phyloP scores from a whole-genome alignment of 2,329 filamentous ascomycete species.

The Magnaporthiopsis rhizophila region DNA sequence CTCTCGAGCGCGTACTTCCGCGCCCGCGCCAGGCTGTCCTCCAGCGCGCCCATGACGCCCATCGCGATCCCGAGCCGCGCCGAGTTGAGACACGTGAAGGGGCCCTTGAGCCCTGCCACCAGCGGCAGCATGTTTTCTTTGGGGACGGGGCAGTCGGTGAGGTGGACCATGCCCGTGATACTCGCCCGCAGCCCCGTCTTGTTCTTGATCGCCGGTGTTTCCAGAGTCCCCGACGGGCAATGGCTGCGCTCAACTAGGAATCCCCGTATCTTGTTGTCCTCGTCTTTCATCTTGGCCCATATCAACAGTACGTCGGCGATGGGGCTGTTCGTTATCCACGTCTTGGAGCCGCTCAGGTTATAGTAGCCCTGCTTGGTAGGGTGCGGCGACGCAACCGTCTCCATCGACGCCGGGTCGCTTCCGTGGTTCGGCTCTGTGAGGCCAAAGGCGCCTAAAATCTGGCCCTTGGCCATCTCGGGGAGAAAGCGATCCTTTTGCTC shows the following conservation, averaged over 20 bases:
- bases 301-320: slow-evolving; percentile 75
- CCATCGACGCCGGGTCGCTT: slow-evolving; percentile 79
- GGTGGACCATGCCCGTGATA: slow-evolving; percentile 95
- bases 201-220: slow-evolving; percentile 87
- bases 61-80: slow-evolving; percentile 90
- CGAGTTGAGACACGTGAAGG: slow-evolving; percentile 90
- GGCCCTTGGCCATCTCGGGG: slow-evolving; percentile 67
- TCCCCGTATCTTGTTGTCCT: slow-evolving; percentile 74
- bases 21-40: slow-evolving; percentile 78
- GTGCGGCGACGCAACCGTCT: slow-evolving; percentile 69
- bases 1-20: slow-evolving; percentile 84
- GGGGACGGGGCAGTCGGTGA: slow-evolving; percentile 83
- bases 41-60: slow-evolving; percentile 86
- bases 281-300: slow-evolving; percentile 76
- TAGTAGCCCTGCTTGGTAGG: slow-evolving; percentile 71
- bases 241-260: slow-evolving; percentile 82
- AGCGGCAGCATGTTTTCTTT: slow-evolving; percentile 90
- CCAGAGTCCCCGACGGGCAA: slow-evolving; percentile 80
- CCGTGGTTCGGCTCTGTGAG: slow-evolving; percentile 85
- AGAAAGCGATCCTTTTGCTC: slow-evolving; percentile 77
- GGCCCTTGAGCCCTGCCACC: slow-evolving; percentile 77
- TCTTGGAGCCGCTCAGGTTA: slow-evolving; percentile 69
- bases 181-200: slow-evolving; percentile 92
- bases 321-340: slow-evolving; percentile 87
- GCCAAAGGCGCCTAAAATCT: slow-evolving; percentile 72